phyloP scores from a whole-genome alignment of 257 asterid species.

The Jaltomata sinuosa region DNA sequence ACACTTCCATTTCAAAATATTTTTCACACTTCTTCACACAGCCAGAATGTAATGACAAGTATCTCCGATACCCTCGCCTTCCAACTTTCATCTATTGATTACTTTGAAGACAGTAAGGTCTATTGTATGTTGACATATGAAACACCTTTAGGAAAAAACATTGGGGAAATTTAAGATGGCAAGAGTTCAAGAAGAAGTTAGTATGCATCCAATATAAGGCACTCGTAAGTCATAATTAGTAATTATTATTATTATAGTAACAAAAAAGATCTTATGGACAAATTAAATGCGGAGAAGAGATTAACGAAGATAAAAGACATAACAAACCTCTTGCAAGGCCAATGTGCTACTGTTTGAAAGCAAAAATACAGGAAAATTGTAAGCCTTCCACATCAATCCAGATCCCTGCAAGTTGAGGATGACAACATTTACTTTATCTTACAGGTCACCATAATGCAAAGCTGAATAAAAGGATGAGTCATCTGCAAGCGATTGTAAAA shows the following conservation, averaged over 20 bases:
- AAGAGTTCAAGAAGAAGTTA: not conserved
- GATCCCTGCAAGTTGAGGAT: constrained; percentile 66
- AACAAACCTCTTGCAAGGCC: constrained; percentile 62
- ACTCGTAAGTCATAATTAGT: not conserved
- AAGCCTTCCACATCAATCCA: constrained; percentile 94
- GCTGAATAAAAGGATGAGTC: not conserved
- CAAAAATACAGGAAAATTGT: constrained; percentile 82
- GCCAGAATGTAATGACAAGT: not conserved
- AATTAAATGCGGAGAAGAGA: not conserved
- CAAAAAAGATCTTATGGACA: not conserved
- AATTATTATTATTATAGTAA: not conserved
- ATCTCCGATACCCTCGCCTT: not conserved
- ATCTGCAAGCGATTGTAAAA: not conserved
- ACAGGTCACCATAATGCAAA: not conserved
- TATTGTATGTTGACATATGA: not conserved
- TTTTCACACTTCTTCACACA: not conserved
- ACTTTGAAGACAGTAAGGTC: not conserved
- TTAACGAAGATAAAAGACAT: not conserved
- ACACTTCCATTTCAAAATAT: not conserved
- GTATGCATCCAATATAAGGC: not conserved
- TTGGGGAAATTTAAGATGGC: not conserved
- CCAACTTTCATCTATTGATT: not conserved
- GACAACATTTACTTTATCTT: not conserved
- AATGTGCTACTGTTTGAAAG: constrained; percentile 64
- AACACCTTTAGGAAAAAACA: not conserved